Evolutionary conservation across 352 stramenopile genomes (phyloP), one percentile per base, ranked within the genome.

Genomic region (Pythium pyrilobum): DNA sequence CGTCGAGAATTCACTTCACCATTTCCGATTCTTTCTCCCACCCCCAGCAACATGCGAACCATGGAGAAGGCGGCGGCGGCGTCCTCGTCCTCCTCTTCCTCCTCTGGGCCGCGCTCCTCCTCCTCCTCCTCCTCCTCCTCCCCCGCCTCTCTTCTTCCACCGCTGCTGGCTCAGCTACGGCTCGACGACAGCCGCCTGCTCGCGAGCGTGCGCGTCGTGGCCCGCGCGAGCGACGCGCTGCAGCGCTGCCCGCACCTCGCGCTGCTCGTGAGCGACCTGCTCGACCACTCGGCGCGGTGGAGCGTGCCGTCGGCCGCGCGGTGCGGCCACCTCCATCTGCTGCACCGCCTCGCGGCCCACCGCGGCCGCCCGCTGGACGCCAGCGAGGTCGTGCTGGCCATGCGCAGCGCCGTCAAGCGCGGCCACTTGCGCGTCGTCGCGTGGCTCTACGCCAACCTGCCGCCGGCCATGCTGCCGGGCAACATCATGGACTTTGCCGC

Each of bases 401-500:
- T 87, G 42, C 75, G 80, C 41, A 82, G 65, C 15, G 82, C 82
- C 9, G 78, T 81, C 4, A 81, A 90, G 63, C 67, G 74, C n/a
- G 80, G 80, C 33, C 69, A 89, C 38, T 31, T 93, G 27, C 39
- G 31, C 16, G 62, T 87, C 15, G 66, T 93, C 6, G 59, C 76
- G 40, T 93, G 82, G 82, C 59, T 87, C 15, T 81, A 71, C 23
- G 58, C 63, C 0, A 84, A 90, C 46, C 65, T 74, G 1, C 74
- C 77, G 5, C 59, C 74, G 25, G 74, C 71, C 52, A 66, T 71
- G 11, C 71, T 83, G 16, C 85, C 77, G 1, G 73, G 72, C 27
- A 76, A 72, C 56, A 70, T 87, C n/a, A 89, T 94, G 78, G 80
- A 94, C 65, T 90, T 81, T 52, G 81, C 83, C 0, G 83, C 83